phyloP scores from a whole-genome alignment of 2,329 filamentous ascomycete genomes.

The Penicillium paneum region DNA sequence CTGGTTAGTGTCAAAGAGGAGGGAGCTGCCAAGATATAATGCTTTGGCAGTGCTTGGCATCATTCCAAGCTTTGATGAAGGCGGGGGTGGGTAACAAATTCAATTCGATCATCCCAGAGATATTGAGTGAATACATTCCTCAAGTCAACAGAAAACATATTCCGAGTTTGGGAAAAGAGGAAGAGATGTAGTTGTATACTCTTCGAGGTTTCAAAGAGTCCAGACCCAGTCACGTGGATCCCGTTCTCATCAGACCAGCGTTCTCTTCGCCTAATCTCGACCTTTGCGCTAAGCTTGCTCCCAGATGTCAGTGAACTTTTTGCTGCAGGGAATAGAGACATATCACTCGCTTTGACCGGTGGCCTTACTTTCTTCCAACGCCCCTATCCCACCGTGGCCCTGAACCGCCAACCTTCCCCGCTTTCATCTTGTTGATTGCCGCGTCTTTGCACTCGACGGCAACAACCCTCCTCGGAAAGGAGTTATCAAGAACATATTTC shows the following conservation, averaged over 20 bases:
- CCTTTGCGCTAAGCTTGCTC: not conserved
- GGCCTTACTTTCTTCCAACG: not conserved
- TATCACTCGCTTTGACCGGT: not conserved
- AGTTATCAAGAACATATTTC: not conserved
- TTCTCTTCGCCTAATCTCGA: constrained; percentile 7
- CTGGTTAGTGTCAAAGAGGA: not conserved
- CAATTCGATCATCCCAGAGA: not conserved
- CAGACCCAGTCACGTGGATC: constrained; percentile 23
- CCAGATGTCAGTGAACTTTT: not conserved
- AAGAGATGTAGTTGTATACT: not conserved
- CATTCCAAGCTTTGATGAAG: not conserved
- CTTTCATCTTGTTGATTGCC: constrained; percentile 9
- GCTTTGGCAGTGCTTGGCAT: not conserved
- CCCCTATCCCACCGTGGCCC: not conserved
- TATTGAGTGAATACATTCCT: not conserved
- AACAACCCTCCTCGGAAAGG: constrained; percentile 8
- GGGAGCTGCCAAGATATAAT: not conserved
- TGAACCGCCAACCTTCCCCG: constrained; percentile 5
- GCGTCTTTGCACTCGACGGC: not conserved
- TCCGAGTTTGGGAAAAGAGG: constrained; percentile 4
- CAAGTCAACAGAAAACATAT: not conserved
- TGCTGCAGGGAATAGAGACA: not conserved
- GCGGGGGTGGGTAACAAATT: not conserved
- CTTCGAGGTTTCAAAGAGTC: constrained; percentile 5
- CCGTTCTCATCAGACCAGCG: constrained; percentile 12